Evolutionary conservation across 305 asterid species (phyloP).

Genomic region (Rubia occidens): DNA sequence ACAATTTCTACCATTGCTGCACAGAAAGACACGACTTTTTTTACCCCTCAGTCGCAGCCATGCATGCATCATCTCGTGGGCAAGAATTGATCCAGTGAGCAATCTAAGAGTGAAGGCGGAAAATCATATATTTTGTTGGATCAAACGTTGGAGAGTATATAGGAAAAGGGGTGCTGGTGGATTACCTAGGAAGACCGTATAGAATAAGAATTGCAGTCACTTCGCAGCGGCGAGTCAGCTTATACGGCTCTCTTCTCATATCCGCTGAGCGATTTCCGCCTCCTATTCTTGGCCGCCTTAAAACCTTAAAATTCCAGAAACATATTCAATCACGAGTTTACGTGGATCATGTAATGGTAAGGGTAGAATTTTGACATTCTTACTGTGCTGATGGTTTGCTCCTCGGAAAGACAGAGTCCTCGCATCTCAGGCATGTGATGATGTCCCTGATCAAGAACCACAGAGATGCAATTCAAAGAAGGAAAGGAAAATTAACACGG

Average conservation of each 20-base stretch:
- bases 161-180: not conserved
- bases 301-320: constrained; percentile 29
- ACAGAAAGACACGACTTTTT: no score
- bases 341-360: not conserved
- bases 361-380: constrained; percentile 21
- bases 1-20: not conserved
- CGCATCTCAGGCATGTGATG: constrained; percentile 89
- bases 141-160: not conserved
- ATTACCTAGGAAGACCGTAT: constrained; percentile 51
- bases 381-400: constrained; percentile 80
- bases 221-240: constrained; percentile 47
- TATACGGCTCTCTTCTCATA: constrained; percentile 63
- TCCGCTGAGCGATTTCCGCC: constrained; percentile 33
- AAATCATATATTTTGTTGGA: not conserved
- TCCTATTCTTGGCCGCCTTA: constrained; percentile 45
- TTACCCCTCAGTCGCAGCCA: constrained; percentile 46
- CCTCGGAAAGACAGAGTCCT: constrained; percentile 89
- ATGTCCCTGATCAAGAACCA: constrained; percentile 49
- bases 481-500: not conserved
- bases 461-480: not conserved
- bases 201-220: constrained; percentile 52
- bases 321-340: not conserved
- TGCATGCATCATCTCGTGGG: constrained; percentile 59
- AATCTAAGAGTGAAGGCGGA: constrained; percentile 20
- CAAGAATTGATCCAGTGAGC: constrained; percentile 48